These are phyloP conservation scores for Termitomyces sp. DNA, from an alignment of 768 basidiomycete genomes.

Conservation along the genomic window DNA sequence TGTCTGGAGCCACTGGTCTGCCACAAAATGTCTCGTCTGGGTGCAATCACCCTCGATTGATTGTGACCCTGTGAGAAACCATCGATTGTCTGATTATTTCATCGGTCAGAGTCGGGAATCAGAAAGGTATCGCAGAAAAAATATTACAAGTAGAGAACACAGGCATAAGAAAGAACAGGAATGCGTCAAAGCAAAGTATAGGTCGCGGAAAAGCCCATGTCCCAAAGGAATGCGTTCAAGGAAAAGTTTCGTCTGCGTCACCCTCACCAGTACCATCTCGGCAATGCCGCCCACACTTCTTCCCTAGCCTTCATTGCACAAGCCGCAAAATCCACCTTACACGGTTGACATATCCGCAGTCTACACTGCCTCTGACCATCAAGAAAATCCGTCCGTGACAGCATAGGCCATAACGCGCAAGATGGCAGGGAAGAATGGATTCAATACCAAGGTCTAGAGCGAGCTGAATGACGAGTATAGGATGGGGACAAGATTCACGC, in stretches of 20 bases:
- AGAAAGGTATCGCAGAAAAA: not conserved
- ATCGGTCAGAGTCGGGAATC: too few relatives aligned
- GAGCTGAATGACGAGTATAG: slow-evolving; percentile 65
- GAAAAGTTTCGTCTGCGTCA: not conserved
- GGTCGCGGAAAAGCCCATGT: not conserved
- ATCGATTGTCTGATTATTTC: too few relatives aligned
- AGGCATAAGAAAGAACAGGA: too few relatives aligned
- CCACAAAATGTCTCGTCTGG: too few relatives aligned
- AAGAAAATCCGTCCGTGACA: slow-evolving; percentile 63
- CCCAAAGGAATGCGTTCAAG: not conserved
- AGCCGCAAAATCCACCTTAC: slow-evolving; percentile 41
- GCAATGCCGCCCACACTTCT: slow-evolving; percentile 58
- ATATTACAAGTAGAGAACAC: not conserved
- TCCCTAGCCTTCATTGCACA: slow-evolving; percentile 36
- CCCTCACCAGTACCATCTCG: slow-evolving; percentile 42
- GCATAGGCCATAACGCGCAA: slow-evolving; percentile 75
- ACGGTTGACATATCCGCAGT: slow-evolving; percentile 48
- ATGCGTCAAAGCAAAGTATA: not conserved
- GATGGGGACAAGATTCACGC: slow-evolving; percentile 55
- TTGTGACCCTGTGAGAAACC: too few relatives aligned
- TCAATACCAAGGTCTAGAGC: slow-evolving; percentile 58
- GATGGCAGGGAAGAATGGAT: slow-evolving; percentile 56
- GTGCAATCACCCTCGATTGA: too few relatives aligned
- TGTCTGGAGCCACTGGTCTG: too few relatives aligned
- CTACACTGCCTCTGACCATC: slow-evolving; percentile 52